Conservation (phyloP, 768 basidiomycete species). For the Trametes punicea region DNA sequence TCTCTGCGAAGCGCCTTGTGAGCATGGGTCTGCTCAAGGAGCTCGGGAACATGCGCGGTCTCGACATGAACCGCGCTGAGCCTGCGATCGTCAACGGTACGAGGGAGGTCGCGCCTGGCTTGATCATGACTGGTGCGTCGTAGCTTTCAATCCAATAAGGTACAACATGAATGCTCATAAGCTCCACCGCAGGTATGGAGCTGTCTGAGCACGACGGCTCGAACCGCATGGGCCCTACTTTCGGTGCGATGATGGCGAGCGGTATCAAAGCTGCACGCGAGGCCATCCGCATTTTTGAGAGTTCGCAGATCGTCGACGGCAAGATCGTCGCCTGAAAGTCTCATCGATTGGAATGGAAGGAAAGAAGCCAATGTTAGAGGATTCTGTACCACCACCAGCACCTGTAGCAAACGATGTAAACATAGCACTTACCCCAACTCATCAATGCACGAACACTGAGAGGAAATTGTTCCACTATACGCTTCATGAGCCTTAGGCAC, state of each 20-base stretch:
- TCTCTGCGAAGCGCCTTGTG: constrained; percentile 75
- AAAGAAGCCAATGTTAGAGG: background rate
- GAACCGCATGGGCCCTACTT: constrained; percentile 67
- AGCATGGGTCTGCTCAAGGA: constrained; percentile 71
- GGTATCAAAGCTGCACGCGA: constrained; percentile 49
- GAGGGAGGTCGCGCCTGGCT: constrained; percentile 70
- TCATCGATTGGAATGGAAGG: background rate
- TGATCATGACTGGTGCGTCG: constrained; percentile 65
- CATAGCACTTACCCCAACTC: background rate
- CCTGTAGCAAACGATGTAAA: background rate
- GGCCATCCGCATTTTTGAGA: constrained; percentile 34
- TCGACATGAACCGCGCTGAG: constrained; percentile 82
- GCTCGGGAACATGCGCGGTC: constrained; percentile 74
- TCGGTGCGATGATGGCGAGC: constrained; percentile 77
- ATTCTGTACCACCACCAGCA: background rate
- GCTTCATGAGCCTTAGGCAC: too few relatives aligned
- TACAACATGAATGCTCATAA: too few relatives aligned
- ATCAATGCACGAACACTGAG: background rate
- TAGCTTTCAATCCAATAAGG: too few relatives aligned
- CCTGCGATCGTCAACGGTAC: constrained; percentile 77
- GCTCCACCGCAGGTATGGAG: constrained; percentile 63
- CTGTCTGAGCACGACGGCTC: constrained; percentile 77
- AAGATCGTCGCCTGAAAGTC: constrained; percentile 31
- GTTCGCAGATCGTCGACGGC: constrained; percentile 35
- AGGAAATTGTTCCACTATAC: too few relatives aligned